A percentile compares a stretch with the other conserved stretches of the same genome.
These are phyloP conservation scores for Hypoxylon cercidicola DNA, from an alignment of 495 filamentous ascomycete species.

Conservation along the genomic window DNA sequence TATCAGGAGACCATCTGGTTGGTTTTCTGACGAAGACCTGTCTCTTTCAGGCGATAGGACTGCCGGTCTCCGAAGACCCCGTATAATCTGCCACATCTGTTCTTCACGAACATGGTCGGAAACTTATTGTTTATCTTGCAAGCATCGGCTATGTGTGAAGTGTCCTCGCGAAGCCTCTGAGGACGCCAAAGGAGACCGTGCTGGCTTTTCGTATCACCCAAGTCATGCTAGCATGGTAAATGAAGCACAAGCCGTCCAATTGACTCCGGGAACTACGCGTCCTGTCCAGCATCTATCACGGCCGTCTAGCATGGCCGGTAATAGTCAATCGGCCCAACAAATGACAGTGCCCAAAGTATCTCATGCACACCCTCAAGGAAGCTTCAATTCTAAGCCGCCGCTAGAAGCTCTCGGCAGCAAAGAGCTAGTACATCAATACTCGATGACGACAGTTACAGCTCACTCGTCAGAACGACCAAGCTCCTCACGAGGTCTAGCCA, in stretches of 20 bases:
- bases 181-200: constrained; percentile 28
- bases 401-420: neutral
- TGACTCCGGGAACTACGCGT: neutral
- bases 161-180: constrained; percentile 44
- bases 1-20: constrained; percentile 50
- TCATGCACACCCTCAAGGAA: neutral
- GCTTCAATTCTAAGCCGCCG: neutral
- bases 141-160: constrained; percentile 49
- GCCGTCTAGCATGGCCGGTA: neutral
- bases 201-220: constrained; percentile 20
- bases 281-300: neutral
- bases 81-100: constrained; percentile 53
- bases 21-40: constrained; percentile 53
- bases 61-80: constrained; percentile 36
- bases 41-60: constrained; percentile 47
- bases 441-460: neutral
- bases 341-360: too few relatives aligned
- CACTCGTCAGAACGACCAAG: neutral
- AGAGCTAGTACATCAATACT: neutral
- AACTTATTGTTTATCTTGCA: constrained; percentile 50
- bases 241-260: constrained; percentile 1
- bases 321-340: neutral
- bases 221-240: constrained; percentile 9
- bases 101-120: constrained; percentile 47
- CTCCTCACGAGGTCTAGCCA: neutral